Conservation (phyloP, 345 rosid species). For the Camelina neglecta region DNA sequence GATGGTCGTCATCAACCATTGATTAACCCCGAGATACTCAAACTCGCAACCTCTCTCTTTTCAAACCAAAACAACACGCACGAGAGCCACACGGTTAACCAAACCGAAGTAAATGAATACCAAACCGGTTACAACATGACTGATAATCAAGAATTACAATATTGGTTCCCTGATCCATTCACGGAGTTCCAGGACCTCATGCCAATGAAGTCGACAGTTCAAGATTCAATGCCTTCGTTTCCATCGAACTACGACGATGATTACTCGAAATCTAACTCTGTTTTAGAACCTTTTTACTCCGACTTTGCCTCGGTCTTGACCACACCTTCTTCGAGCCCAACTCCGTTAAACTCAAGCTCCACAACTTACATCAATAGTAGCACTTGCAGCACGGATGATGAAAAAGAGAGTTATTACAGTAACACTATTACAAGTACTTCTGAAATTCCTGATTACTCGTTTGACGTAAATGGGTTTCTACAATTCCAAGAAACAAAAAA, state of each 20-base stretch:
- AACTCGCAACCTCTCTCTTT: slow-evolving; percentile 35
- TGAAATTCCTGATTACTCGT: slow-evolving; percentile 48
- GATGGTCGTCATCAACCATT: slow-evolving; percentile 31
- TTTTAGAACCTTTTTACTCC: slow-evolving; percentile 47
- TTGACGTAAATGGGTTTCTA: slow-evolving; percentile 50
- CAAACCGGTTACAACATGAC: slow-evolving; percentile 44
- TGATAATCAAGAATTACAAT: slow-evolving; percentile 47
- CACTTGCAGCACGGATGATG: slow-evolving; percentile 61
- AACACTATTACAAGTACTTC: slow-evolving; percentile 42
- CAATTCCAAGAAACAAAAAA: slow-evolving; percentile 44
- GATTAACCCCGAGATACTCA: slow-evolving; percentile 44
- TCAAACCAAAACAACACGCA: slow-evolving; percentile 38
- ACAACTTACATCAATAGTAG: slow-evolving; percentile 48
- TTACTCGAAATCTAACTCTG: slow-evolving; percentile 20
- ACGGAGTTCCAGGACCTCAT: slow-evolving; percentile 22
- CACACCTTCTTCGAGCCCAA: slow-evolving; percentile 58
- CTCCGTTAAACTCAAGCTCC: slow-evolving; percentile 63
- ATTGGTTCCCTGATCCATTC: slow-evolving; percentile 39
- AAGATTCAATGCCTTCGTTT: slow-evolving; percentile 16
- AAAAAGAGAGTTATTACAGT: slow-evolving; percentile 59
- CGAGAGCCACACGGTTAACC: slow-evolving; percentile 29
- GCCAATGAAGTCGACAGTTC: slow-evolving; percentile 22
- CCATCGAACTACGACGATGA: slow-evolving; percentile 41
- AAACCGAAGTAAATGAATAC: slow-evolving; percentile 36
- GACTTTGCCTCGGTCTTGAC: slow-evolving; percentile 51